A percentile compares a stretch with the other conserved stretches of the same genome.
Evolutionary conservation across 2,329 filamentous ascomycete species (phyloP).

Genomic region (Trichoderma simmonsii): DNA sequence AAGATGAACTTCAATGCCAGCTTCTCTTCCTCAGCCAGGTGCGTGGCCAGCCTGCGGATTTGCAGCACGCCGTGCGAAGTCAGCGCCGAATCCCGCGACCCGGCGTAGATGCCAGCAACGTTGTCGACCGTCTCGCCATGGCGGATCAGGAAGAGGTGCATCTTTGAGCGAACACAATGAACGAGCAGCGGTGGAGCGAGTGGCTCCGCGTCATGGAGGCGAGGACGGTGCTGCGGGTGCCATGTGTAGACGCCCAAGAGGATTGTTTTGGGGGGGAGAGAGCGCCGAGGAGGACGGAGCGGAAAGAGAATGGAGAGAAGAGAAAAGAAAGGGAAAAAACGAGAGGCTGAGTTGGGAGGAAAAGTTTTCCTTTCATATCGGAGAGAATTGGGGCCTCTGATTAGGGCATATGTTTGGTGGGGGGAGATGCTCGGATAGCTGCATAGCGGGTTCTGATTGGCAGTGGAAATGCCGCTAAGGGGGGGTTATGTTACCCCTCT

Average conservation of each 20-base stretch:
- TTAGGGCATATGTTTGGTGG: conserved; percentile 14
- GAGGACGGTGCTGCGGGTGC: conserved; percentile 18
- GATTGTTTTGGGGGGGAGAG: not conserved
- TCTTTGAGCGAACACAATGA: conserved; percentile 23
- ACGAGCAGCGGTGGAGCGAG: conserved; percentile 14
- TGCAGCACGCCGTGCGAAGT: conserved; percentile 81
- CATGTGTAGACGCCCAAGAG: conserved; percentile 5
- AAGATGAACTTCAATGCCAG: conserved; percentile 62
- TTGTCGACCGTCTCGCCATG: conserved; percentile 93
- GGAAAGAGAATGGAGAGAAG: not conserved
- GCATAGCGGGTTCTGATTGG: not conserved
- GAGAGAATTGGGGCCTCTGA: not conserved
- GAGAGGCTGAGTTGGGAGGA: not conserved
- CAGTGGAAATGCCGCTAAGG: not conserved
- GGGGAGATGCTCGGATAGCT: not conserved
- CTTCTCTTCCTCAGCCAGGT: conserved; percentile 46
- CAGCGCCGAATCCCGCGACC: conserved; percentile 73
- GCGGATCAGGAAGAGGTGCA: conserved; percentile 68
- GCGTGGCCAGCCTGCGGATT: conserved; percentile 64
- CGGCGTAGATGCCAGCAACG: conserved; percentile 74
- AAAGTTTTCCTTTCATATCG: conserved; percentile 13
- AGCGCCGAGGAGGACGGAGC: not conserved
- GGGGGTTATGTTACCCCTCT: not conserved
- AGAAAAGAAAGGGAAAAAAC: not conserved
- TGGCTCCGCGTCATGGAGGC: conserved; percentile 20